These are phyloP conservation scores for Ogataea hybrid DNA, from an alignment of 1,139 yeast genomes.

Conservation along the genomic window DNA sequence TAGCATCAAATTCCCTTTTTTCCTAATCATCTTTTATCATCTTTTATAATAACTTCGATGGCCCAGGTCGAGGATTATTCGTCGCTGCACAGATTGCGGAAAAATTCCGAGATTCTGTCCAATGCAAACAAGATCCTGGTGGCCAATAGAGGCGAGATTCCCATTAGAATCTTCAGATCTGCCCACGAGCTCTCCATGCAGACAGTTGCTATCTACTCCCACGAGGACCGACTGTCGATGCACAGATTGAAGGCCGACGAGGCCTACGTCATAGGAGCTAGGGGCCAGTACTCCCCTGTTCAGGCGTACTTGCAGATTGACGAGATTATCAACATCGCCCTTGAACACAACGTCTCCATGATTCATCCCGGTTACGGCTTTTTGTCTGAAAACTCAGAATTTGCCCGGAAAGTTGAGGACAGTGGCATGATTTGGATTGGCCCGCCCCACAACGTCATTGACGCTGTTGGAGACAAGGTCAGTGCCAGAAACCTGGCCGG, in stretches of 20 bases:
- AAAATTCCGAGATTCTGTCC: conserved; percentile 60
- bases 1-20: not conserved
- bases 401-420: conserved; percentile 88
- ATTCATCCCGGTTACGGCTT: conserved; percentile 99
- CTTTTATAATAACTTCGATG: conserved; percentile 17
- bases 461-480: conserved; percentile 97
- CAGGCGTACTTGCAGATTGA: conserved; percentile 96
- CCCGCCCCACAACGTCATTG: conserved; percentile 85
- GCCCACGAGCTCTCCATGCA: conserved; percentile 98
- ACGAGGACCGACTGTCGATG: conserved; percentile 93
- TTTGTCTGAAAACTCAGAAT: conserved; percentile 89
- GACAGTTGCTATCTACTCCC: conserved; percentile 96
- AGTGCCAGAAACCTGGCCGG: conserved; percentile 88
- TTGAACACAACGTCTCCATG: conserved; percentile 86
- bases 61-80: conserved; percentile 33
- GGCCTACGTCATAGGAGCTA: conserved; percentile 86
- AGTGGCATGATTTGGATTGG: conserved; percentile 97
- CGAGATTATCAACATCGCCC: conserved; percentile 89
- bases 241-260: conserved; percentile 93
- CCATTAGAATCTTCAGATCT: conserved; percentile 87
- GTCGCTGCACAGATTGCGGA: conserved; percentile 43
- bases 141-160: conserved; percentile 93
- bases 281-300: conserved; percentile 91
- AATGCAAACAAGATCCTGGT: conserved; percentile 76
- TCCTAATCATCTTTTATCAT: not conserved